Conservation (phyloP, 192 early-diverging fungal genomes). For the Obelidium mucronatum region DNA sequence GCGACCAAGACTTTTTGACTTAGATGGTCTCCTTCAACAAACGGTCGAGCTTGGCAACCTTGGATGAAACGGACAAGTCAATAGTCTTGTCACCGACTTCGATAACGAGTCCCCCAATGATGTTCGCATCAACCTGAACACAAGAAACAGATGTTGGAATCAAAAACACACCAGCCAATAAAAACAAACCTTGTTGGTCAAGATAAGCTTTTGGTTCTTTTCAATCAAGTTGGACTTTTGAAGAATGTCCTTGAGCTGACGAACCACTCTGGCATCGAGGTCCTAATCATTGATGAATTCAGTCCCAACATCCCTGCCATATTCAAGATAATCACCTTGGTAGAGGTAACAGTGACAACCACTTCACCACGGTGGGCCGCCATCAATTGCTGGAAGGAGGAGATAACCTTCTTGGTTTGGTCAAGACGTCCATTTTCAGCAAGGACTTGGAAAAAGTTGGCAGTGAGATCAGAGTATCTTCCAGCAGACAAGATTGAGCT, state of each 20-base stretch:
- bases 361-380: conserved; percentile 88
- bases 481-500: conserved; percentile 66
- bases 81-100: conserved; percentile 99
- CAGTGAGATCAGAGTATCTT: conserved; percentile 80
- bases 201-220: conserved; percentile 80
- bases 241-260: conserved; percentile 78
- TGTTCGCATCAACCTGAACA: conserved; percentile 80
- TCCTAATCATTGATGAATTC: conserved; percentile 51
- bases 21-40: conserved; percentile 75
- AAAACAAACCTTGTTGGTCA: conserved; percentile 79
- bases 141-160: background rate
- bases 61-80: conserved; percentile 94
- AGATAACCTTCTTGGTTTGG: conserved; percentile 83
- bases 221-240: conserved; percentile 82
- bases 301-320: background rate
- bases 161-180: background rate
- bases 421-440: conserved; percentile 94
- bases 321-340: conserved; percentile 62
- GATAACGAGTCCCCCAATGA: conserved; percentile 95
- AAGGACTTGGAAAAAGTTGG: conserved; percentile 90
- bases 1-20: conserved; percentile 18
- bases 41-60: conserved; percentile 95
- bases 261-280: conserved; percentile 75
- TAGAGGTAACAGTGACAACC: conserved; percentile 86
- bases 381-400: conserved; percentile 84